Evolutionary conservation across 192 early-diverging fungal genomes (phyloP), one percentile per base, ranked within the genome.

Genomic region (Coemansia umbellata): DNA sequence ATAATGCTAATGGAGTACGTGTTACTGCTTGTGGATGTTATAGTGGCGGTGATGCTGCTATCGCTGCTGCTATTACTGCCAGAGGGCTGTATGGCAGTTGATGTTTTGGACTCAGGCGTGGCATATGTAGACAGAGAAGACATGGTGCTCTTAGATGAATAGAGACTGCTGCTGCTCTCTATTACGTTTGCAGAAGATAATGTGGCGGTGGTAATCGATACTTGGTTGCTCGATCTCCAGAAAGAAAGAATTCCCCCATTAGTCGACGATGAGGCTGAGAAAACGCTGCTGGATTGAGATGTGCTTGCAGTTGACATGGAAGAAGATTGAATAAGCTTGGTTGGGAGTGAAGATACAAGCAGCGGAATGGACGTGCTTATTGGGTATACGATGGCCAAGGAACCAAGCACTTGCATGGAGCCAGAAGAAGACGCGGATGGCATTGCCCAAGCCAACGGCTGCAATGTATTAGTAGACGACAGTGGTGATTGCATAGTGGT

Each of bases 301-400:
- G 31, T 23, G 44, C 42, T 45, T 32, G 40, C 30, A 8, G 27
- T 23, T 4, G 50, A 51, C 23, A 27, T 31, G 23, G 37, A 31
- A 26, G 50, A 31, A 37, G 31, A 19, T 8, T 13, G 33, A 5
- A 10, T 21, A 2, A 43, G 15, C 17, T 19, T 51, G n/a, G 37
- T 50, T 8, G 37, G 26, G 27, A 52, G 24, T 5, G 58, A 39
- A 11, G 28, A 26, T 23, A 61, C 45, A 22, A 61, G 44, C 37
- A 61, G 36, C 7, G 59, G 50, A 40, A 61, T 61, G 4, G 59
- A 61, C n/a, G 59, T 61, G 19, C 41, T 52, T 24, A 61, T 35
- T 1, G 59, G 59, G 42, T 61, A 61, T 3, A 53, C 50, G 21
- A 61, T 53, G 6, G 50, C 43, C 11, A 61, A 17, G 11, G 59